phyloP scores from a whole-genome alignment of 768 basidiomycete species.

The Lyophyllum atratum region DNA sequence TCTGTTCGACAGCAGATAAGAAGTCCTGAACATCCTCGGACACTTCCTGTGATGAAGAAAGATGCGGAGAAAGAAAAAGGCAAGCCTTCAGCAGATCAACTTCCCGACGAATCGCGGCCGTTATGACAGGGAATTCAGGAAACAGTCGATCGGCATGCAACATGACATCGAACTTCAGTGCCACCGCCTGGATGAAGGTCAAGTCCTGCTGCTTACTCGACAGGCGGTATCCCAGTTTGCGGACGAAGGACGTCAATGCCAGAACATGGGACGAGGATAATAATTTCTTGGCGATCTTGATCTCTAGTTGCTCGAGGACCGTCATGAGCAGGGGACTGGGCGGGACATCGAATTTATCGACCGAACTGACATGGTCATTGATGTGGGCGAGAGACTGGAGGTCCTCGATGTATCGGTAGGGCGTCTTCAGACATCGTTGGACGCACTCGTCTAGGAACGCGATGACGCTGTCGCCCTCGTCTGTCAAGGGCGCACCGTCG shows the following conservation, averaged over 20 bases:
- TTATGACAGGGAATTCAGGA: slow-evolving; percentile 33
- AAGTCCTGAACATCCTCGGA: slow-evolving; percentile 40
- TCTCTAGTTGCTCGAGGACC: slow-evolving; percentile 73
- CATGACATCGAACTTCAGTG: slow-evolving; percentile 36
- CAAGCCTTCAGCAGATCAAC: slow-evolving; percentile 38
- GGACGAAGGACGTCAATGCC: slow-evolving; percentile 61
- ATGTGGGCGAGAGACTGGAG: slow-evolving; percentile 37
- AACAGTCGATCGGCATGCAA: slow-evolving; percentile 31
- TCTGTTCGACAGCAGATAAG: slow-evolving; percentile 41
- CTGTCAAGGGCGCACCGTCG: slow-evolving; percentile 52
- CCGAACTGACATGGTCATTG: neutral
- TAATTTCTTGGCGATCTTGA: slow-evolving; percentile 59
- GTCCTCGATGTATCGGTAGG: slow-evolving; percentile 85
- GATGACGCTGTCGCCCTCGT: slow-evolving; percentile 59
- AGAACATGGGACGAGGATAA: slow-evolving; percentile 63
- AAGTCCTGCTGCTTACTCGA: slow-evolving; percentile 53
- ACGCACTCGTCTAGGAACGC: slow-evolving; percentile 86
- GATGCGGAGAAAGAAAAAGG: slow-evolving; percentile 25
- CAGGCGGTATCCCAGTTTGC: slow-evolving; percentile 63
- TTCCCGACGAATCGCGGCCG: slow-evolving; percentile 46
- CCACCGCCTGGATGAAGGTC: slow-evolving; percentile 35
- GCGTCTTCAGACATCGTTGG: slow-evolving; percentile 77
- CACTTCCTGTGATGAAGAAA: neutral
- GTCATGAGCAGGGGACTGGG: slow-evolving; percentile 83
- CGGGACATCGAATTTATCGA: slow-evolving; percentile 30